Percentiles rank a stretch among this genome's conserved stretches.
phyloP scores from a whole-genome alignment of 352 stramenopile genomes.

The Aphanomyces stellatus region DNA sequence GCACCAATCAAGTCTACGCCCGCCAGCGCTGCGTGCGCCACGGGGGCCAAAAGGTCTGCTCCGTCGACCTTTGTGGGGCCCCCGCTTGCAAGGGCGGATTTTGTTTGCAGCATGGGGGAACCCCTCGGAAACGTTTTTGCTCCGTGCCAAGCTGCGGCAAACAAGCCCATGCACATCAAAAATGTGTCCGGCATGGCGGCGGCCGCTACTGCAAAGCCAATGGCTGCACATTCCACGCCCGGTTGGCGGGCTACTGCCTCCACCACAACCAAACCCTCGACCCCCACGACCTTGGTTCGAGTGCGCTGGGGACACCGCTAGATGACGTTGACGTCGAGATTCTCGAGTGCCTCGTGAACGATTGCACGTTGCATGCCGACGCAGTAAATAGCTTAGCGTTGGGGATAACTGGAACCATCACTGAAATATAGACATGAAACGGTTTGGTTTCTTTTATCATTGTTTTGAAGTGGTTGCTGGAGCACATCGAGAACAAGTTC shows the following conservation, averaged over 20 bases:
- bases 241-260: not conserved
- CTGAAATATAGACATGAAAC: too few species aligned
- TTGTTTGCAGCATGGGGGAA: not conserved
- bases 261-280: too few species aligned
- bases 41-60: not conserved
- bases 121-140: not conserved
- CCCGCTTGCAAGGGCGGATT: not conserved
- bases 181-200: conserved; percentile 1
- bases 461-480: too few species aligned
- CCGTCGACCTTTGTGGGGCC: not conserved
- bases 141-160: not conserved
- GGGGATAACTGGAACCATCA: too few species aligned
- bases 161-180: not conserved
- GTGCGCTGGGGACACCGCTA: too few species aligned
- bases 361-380: too few species aligned
- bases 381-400: too few species aligned
- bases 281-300: too few species aligned
- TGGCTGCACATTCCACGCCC: not conserved
- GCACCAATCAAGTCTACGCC: not conserved
- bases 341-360: too few species aligned
- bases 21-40: not conserved
- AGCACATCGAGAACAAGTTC: too few species aligned
- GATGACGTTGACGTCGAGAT: too few species aligned
- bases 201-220: not conserved
- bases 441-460: too few species aligned